phyloP scores from a whole-genome alignment of 352 stramenopile genomes.

The Aphanomyces cochlioides region DNA sequence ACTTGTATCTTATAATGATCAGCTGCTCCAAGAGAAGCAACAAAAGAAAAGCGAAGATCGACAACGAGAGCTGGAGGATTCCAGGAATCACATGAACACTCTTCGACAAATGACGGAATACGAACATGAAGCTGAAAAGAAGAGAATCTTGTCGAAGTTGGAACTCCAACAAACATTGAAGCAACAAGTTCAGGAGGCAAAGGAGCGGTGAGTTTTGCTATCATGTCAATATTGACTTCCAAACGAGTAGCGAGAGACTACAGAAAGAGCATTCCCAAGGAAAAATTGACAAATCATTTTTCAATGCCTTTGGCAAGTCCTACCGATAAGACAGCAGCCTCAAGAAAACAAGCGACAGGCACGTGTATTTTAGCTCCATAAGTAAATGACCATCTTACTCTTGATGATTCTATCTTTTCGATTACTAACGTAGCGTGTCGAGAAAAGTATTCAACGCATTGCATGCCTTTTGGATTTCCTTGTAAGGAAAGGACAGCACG shows the following conservation, averaged over 20 bases:
- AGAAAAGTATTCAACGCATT: not conserved
- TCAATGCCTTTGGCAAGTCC: conserved; percentile 67
- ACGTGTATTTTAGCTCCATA: not conserved
- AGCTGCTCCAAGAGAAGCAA: conserved; percentile 51
- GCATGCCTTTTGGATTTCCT: not conserved
- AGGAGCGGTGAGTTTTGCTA: conserved; percentile 35
- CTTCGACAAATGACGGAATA: conserved; percentile 48
- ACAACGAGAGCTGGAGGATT: conserved; percentile 41
- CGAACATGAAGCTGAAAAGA: conserved; percentile 49
- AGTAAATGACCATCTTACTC: not conserved
- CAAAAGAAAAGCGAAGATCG: conserved; percentile 39
- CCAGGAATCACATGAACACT: conserved; percentile 39
- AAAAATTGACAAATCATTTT: conserved; percentile 70
- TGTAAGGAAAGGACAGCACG: too few species aligned
- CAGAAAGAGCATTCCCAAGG: conserved; percentile 50
- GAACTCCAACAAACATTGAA: conserved; percentile 50
- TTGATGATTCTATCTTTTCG: not conserved
- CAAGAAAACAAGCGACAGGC: not conserved
- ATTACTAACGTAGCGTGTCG: not conserved
- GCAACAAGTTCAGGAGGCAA: conserved; percentile 47
- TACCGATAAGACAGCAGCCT: conserved; percentile 47
- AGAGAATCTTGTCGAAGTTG: conserved; percentile 48
- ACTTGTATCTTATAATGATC: conserved; percentile 57
- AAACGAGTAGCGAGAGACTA: conserved; percentile 37
- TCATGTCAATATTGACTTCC: not conserved